These are phyloP conservation scores for Lentinula aciculospora DNA, from an alignment of 768 basidiomycete species.

Conservation along the genomic window DNA sequence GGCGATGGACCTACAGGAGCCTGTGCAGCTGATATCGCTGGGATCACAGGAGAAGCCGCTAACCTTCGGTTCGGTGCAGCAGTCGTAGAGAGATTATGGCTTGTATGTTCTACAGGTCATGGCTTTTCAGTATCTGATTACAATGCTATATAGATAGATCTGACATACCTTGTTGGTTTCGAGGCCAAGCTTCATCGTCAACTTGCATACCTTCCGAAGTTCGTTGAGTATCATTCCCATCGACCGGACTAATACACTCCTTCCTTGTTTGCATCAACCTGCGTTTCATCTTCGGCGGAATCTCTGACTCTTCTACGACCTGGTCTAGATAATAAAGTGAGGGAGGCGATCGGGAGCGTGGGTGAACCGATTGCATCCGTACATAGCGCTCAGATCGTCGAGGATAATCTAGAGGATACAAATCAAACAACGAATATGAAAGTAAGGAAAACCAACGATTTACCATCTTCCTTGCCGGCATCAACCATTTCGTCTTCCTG, in stretches of 20 bases:
- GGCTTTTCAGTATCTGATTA: not conserved
- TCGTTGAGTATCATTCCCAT: not conserved
- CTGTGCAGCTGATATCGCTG: not conserved
- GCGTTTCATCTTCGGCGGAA: slow-evolving; percentile 2
- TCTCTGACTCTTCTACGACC: not conserved
- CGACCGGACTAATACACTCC: not conserved
- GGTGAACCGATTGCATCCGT: not conserved
- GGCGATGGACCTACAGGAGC: not conserved
- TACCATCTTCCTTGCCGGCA: not conserved
- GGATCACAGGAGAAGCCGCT: not conserved
- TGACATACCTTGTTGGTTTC: not conserved
- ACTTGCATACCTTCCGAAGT: not conserved
- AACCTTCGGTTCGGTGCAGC: too few species aligned
- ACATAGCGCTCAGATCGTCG: not conserved
- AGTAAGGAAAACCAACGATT: not conserved
- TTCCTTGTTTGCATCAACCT: not conserved
- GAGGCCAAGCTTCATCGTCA: not conserved
- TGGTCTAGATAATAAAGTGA: not conserved
- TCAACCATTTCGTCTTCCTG: not conserved
- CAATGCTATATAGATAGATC: not conserved
- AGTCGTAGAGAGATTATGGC: too few species aligned
- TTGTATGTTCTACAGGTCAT: not conserved
- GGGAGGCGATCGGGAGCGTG: not conserved
- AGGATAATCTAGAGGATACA: not conserved
- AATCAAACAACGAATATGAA: not conserved